phyloP scores from a whole-genome alignment of 106 monocot species.

The Vanilla planifolia region DNA sequence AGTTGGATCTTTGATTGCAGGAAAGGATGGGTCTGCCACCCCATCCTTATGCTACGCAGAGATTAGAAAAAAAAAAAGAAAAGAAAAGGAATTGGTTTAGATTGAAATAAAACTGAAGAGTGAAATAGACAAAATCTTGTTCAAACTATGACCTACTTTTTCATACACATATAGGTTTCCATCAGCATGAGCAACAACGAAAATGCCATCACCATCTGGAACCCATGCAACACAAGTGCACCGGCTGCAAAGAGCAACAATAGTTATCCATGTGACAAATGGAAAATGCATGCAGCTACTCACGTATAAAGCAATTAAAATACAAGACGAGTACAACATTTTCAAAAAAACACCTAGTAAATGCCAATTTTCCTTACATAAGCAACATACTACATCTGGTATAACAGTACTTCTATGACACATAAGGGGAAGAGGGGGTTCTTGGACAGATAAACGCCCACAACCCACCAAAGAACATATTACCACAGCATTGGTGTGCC shows the following conservation, averaged over 20 bases:
- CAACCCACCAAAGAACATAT: too few relatives aligned
- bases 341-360: too few relatives aligned
- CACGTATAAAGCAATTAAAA: not conserved
- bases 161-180: constrained; percentile 93
- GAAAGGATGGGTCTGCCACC: constrained; percentile 51
- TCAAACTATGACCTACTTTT: constrained; percentile 39
- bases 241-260: constrained; percentile 41
- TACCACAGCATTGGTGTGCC: too few relatives aligned
- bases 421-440: too few relatives aligned
- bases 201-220: constrained; percentile 72
- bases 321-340: too few relatives aligned
- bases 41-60: constrained; percentile 53
- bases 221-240: constrained; percentile 82
- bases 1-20: constrained; percentile 50
- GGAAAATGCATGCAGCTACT: not conserved
- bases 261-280: not conserved
- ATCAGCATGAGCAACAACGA: constrained; percentile 87
- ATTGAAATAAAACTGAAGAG: too few relatives aligned
- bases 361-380: too few relatives aligned
- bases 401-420: too few relatives aligned
- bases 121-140: not conserved
- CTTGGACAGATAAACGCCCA: too few relatives aligned
- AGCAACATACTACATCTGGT: too few relatives aligned
- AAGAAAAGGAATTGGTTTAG: too few relatives aligned
- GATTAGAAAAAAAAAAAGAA: constrained; percentile 3